Conservation (phyloP, 192 early-diverging fungal species). For the Pilobolus umbonatus region DNA sequence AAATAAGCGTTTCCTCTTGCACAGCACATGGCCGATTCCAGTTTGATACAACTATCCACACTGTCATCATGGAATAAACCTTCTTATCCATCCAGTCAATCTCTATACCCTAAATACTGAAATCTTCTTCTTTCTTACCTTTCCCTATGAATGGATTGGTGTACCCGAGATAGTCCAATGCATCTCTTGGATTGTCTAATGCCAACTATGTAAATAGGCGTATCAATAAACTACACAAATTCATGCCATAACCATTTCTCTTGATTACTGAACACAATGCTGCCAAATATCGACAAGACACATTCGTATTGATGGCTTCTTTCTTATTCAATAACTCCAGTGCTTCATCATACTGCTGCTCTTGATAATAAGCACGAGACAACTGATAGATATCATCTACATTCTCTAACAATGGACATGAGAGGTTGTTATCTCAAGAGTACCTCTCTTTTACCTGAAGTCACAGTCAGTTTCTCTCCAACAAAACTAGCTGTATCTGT, state of each 20-base stretch:
- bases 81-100: background rate
- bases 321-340: constrained; percentile 42
- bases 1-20: constrained; percentile 53
- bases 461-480: constrained; percentile 60
- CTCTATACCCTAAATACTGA: background rate
- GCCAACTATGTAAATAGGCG: constrained; percentile 31
- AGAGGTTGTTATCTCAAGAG: background rate
- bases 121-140: background rate
- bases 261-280: constrained; percentile 51
- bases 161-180: constrained; percentile 47
- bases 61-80: constrained; percentile 1
- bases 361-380: constrained; percentile 43
- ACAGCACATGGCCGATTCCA: constrained; percentile 60
- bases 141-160: constrained; percentile 40
- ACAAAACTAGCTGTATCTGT: constrained; percentile 56
- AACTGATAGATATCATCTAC: constrained; percentile 46
- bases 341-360: constrained; percentile 43
- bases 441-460: constrained; percentile 44
- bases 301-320: constrained; percentile 34
- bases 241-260: constrained; percentile 13
- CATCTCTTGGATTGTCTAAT: constrained; percentile 49
- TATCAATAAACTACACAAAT: background rate
- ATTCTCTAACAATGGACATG: constrained; percentile 30
- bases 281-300: constrained; percentile 50
- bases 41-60: constrained; percentile 28